A percentile compares a stretch with the other conserved stretches of the same genome.
Evolutionary conservation across 2,329 filamentous ascomycete species (phyloP).

Genomic region (Neonectria coccinea): DNA sequence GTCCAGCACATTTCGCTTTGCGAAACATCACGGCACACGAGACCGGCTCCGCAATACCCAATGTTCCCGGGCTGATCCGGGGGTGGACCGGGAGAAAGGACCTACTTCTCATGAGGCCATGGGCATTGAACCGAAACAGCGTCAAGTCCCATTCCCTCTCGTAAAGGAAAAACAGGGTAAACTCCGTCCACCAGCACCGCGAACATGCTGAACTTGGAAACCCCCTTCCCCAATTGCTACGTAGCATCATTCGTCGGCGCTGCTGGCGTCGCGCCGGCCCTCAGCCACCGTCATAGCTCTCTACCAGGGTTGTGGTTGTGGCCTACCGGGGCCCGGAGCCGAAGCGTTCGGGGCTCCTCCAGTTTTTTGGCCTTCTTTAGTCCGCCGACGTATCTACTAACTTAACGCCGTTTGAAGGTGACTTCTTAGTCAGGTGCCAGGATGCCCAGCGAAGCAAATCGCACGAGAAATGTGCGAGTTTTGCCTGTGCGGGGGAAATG

Average conservation of each 20-base stretch:
- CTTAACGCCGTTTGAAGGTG: not conserved
- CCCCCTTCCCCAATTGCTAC: slow-evolving; percentile 10
- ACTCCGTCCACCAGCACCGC: not conserved
- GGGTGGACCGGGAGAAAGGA: not conserved
- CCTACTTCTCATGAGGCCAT: not conserved
- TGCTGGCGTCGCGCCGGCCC: slow-evolving; percentile 6
- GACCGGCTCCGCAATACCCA: not conserved
- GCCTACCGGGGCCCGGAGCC: slow-evolving; percentile 15
- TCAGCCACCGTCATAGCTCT: slow-evolving; percentile 13
- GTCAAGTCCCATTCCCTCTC: not conserved
- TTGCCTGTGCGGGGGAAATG: not conserved
- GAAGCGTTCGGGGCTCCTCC: slow-evolving; percentile 9
- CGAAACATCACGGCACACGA: not conserved
- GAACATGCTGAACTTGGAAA: not conserved
- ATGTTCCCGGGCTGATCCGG: not conserved
- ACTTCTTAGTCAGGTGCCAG: not conserved
- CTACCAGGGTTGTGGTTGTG: not conserved
- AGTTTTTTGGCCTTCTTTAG: not conserved
- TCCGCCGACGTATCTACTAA: not conserved
- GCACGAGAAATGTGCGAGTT: not conserved
- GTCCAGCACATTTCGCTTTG: not conserved
- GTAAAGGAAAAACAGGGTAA: not conserved
- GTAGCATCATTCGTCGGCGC: slow-evolving; percentile 15
- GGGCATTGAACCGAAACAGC: not conserved
- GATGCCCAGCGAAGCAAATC: not conserved